A percentile compares a stretch with the other conserved stretches of the same genome.
These are phyloP conservation scores for Avicennia marina DNA, from an alignment of 257 asterid species.

Conservation along the genomic window DNA sequence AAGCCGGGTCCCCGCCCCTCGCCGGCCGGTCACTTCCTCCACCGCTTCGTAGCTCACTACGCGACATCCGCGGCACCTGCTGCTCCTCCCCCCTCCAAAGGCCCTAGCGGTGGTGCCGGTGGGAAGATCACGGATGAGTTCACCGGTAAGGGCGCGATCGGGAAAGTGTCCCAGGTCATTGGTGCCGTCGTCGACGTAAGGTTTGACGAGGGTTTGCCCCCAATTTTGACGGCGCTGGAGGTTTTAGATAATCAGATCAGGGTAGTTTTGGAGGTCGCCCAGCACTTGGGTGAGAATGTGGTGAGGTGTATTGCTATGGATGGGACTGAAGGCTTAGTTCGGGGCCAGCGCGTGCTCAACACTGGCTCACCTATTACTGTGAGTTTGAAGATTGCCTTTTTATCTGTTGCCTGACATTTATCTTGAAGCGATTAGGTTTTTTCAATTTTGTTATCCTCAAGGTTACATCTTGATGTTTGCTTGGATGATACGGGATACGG, in stretches of 20 bases:
- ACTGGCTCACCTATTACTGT: conserved; percentile 91
- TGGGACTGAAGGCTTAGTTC: conserved; percentile 87
- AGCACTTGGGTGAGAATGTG: conserved; percentile 83
- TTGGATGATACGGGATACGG: neutral
- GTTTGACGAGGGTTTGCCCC: conserved; percentile 74
- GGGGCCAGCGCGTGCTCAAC: conserved; percentile 84
- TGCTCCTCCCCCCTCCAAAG: conserved; percentile 29
- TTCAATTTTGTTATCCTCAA: neutral
- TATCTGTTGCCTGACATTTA: neutral
- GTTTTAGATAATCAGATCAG: conserved; percentile 86
- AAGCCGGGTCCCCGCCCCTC: conserved; percentile 29
- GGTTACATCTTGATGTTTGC: neutral
- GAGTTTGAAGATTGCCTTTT: conserved; percentile 18
- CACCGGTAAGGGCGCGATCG: conserved; percentile 71
- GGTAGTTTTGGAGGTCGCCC: conserved; percentile 85
- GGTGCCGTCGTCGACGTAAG: conserved; percentile 96
- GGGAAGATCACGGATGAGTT: conserved; percentile 82
- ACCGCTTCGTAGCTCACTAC: conserved; percentile 54
- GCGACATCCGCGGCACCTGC: conserved; percentile 57
- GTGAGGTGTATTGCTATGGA: conserved; percentile 95
- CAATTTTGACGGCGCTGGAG: conserved; percentile 81
- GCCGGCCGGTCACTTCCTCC: conserved; percentile 63
- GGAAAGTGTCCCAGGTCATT: conserved; percentile 82
- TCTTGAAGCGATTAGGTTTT: neutral
- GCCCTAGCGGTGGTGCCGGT: conserved; percentile 26